Conservation (phyloP, 2,329 filamentous ascomycete species). For the Fusarium caatingaense region DNA sequence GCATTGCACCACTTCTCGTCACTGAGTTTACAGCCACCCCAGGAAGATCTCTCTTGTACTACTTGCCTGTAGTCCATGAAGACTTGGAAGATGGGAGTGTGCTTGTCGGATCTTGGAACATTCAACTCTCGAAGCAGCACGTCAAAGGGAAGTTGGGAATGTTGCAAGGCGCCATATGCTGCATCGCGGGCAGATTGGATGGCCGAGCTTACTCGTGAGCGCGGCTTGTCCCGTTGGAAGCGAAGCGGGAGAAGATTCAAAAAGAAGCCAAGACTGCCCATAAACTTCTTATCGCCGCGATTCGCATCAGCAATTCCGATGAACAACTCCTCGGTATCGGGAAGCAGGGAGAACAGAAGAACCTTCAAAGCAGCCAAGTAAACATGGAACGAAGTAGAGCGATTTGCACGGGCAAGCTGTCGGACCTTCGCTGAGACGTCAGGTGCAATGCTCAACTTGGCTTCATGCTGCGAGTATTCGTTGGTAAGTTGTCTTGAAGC, state of each 20-base stretch:
- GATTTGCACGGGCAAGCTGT: background rate
- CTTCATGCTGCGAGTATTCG: background rate
- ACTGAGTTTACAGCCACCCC: background rate
- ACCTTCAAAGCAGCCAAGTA: background rate
- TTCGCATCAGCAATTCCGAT: background rate
- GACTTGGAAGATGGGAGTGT: background rate
- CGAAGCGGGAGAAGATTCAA: background rate
- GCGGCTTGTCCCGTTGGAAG: background rate
- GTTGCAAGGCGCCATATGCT: background rate
- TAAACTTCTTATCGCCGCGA: background rate
- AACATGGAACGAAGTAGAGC: background rate
- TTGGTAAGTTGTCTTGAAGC: background rate
- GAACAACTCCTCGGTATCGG: background rate
- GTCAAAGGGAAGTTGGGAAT: background rate
- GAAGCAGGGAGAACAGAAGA: background rate
- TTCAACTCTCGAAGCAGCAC: background rate
- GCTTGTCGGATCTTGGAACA: background rate
- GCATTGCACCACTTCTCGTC: background rate
- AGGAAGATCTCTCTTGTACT: background rate
- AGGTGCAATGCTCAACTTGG: background rate
- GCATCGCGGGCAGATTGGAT: background rate
- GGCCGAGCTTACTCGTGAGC: background rate
- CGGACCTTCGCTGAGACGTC: background rate
- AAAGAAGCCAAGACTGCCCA: background rate
- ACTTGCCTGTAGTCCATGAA: conserved; percentile 2